A percentile compares a stretch with the other conserved stretches of the same genome.
Evolutionary conservation across 73 alveolate genomes (phyloP).

Genomic region (Symbiodinium natans): DNA sequence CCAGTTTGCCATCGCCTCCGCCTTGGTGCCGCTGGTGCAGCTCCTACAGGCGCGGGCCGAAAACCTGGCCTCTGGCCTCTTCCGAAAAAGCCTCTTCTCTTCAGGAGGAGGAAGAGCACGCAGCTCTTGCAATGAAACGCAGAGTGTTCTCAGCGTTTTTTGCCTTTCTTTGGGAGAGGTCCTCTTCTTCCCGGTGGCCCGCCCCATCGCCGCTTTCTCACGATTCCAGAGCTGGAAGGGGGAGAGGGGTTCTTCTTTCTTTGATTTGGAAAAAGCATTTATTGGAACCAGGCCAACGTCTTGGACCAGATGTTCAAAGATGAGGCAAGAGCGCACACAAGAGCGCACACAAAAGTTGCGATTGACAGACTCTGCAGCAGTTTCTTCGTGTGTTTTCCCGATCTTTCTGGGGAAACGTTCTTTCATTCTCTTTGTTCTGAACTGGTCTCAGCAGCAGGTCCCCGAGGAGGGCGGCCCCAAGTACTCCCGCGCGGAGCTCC

Average conservation of each 20-base stretch:
- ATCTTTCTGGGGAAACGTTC: too few species aligned
- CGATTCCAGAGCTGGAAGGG: too few species aligned
- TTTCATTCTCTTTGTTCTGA: too few species aligned
- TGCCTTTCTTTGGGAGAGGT: neutral
- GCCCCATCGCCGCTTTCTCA: constrained; percentile 54
- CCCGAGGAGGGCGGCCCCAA: constrained; percentile 16
- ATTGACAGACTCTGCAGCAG: too few species aligned
- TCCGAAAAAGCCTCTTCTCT: too few species aligned
- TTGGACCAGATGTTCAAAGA: constrained; percentile 74
- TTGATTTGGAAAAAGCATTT: too few species aligned
- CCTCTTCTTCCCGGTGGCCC: constrained; percentile 45
- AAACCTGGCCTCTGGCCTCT: neutral
- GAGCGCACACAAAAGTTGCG: too few species aligned
- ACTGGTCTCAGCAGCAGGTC: too few species aligned
- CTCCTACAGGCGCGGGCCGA: neutral
- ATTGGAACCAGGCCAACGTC: constrained; percentile 42
- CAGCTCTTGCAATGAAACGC: too few species aligned
- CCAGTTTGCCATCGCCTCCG: constrained; percentile 71
- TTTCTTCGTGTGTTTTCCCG: too few species aligned
- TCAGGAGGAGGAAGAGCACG: too few species aligned
- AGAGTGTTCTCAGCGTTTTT: neutral
- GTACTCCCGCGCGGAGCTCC: constrained; percentile 75
- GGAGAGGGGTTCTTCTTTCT: too few species aligned
- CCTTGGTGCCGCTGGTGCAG: constrained; percentile 23
- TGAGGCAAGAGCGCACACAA: neutral